Base-by-base conservation (phyloP, 1,284 basidiomycete species). In the Puccinia triticina region DNA sequence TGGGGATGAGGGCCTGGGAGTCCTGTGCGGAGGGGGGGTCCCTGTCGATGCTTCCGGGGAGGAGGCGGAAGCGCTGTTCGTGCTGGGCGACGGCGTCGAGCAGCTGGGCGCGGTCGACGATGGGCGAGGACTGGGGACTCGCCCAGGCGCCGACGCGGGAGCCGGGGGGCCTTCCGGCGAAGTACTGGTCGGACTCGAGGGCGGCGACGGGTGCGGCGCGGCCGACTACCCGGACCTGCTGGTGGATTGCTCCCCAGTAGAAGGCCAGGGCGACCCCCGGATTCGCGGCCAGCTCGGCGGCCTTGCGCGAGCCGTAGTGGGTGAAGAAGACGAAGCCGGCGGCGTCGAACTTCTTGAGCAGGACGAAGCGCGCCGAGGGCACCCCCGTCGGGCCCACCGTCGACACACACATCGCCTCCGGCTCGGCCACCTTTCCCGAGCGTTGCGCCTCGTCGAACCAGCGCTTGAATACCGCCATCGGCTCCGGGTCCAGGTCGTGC, bases 141-240 rank as follows among this genome's bases (percentile, higher is more conserved):
- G 95, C 95, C 93, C 95, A 94, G 2, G 97, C 96, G 18, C 96
- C 96, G 57, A 98, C 87, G 83, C 91, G 90, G 85, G 92, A 94
- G 7, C 93, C 95, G 0, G 94, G 84, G 0, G 96, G 97, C 40
- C 97, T 89, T 82, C 90, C 91, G 83, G 90, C 90, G 88, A 93
- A 99, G 88, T 99, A 99, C 83, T 90, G 91, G 84, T 92, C 91
- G 85, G 91, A 94, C 87, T 96, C 93, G 84, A 90, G 89, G 83
- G 87, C 87, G 73, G 88, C 88, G 14, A 98, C 88, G 86, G 91
- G 92, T 88, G 96, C 95, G 0, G 93, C 95, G 46, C 88, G 89
- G 0, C 97, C 97, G 26, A 95, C 90, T 23, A 96, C 91, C 83
- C 97, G 90, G 23, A 99, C 92, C 83, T 92, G 92, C 77, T 92